These are phyloP conservation scores for Trichoderma guizhouense DNA, from an alignment of 2,329 filamentous ascomycete genomes.

Conservation along the genomic window DNA sequence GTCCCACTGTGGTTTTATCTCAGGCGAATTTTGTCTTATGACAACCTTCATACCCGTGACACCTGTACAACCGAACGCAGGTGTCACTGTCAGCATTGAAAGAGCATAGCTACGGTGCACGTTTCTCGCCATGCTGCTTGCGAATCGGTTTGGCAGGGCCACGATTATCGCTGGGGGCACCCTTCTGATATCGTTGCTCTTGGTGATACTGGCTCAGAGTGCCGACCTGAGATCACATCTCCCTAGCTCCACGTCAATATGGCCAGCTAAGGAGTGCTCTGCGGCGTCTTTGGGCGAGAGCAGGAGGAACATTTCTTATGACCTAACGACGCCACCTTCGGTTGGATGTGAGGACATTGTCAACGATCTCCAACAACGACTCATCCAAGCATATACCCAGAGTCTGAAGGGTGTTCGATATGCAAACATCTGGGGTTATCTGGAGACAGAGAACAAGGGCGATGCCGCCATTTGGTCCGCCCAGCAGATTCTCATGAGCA, in stretches of 20 bases:
- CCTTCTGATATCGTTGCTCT: constrained; percentile 11
- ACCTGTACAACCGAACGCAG: neutral
- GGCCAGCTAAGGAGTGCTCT: constrained; percentile 1
- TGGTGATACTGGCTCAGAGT: constrained; percentile 11
- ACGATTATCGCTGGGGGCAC: constrained; percentile 9
- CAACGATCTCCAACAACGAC: constrained; percentile 9
- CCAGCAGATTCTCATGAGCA: constrained; percentile 13
- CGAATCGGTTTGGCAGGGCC: constrained; percentile 8
- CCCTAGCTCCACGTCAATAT: constrained; percentile 9
- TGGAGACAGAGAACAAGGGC: constrained; percentile 11
- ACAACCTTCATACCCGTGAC: constrained; percentile 1
- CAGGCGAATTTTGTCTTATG: constrained; percentile 1
- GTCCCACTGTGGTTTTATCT: neutral
- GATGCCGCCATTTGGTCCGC: constrained; percentile 13
- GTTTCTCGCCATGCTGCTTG: constrained; percentile 8
- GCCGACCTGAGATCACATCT: constrained; percentile 12
- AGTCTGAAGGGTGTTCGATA: constrained; percentile 8
- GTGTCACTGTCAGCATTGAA: neutral
- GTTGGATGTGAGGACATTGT: constrained; percentile 13
- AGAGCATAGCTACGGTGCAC: neutral
- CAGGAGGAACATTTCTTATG: constrained; percentile 8
- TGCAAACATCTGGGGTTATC: constrained; percentile 12
- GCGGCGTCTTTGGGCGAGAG: neutral
- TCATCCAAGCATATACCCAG: constrained; percentile 4
- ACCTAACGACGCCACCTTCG: constrained; percentile 1